phyloP scores from a whole-genome alignment of 257 asterid species.

The Solanum okadae region DNA sequence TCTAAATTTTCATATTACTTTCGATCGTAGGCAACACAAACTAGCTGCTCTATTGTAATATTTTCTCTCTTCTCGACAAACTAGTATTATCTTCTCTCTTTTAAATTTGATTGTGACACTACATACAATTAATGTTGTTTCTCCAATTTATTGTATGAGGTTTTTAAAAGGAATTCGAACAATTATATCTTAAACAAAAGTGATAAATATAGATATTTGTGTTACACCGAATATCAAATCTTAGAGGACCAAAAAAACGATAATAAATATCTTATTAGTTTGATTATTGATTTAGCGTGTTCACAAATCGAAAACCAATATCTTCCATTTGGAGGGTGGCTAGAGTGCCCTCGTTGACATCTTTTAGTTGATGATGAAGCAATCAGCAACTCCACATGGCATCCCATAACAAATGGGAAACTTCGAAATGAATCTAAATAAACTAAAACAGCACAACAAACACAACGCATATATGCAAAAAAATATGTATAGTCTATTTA shows the following conservation, averaged over 20 bases:
- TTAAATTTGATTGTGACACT: not conserved
- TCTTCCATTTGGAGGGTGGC: not conserved
- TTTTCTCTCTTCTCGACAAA: not conserved
- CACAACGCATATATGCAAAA: not conserved
- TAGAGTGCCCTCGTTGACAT: not conserved
- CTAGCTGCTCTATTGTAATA: accelerated
- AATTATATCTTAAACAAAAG: not conserved
- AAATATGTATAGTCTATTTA: too few relatives aligned
- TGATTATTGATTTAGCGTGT: not conserved
- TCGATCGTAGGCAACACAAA: not conserved
- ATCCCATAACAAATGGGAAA: not conserved
- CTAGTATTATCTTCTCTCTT: not conserved
- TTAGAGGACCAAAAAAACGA: accelerated
- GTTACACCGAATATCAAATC: not conserved
- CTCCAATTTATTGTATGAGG: not conserved
- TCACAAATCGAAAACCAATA: not conserved
- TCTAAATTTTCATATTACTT: not conserved
- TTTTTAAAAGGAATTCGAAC: not conserved
- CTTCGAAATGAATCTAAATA: not conserved
- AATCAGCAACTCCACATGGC: not conserved
- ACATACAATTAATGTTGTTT: not conserved
- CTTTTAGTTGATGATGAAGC: not conserved
- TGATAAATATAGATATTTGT: not conserved
- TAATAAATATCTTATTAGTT: too few relatives aligned
- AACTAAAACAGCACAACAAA: not conserved